Conservation (phyloP, 2,329 filamentous ascomycete genomes). For the Penicillium brasilianum region DNA sequence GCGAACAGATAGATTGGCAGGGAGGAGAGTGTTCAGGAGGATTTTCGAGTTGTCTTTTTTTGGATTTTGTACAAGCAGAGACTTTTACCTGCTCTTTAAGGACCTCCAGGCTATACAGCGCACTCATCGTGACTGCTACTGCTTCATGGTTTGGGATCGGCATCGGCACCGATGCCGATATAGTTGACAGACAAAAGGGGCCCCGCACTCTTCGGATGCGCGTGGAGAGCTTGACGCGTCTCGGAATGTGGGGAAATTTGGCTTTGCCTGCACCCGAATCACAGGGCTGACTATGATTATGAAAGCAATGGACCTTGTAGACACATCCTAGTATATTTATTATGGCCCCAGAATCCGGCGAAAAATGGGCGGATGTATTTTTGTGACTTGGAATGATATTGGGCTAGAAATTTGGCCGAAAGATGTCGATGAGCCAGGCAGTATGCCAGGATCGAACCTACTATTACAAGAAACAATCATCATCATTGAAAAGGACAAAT, state of each 20-base stretch:
- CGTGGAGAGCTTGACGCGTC: conserved; percentile 12
- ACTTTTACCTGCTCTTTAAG: neutral
- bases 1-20: neutral
- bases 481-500: too few relatives aligned
- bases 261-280: neutral
- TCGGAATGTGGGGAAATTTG: conserved; percentile 23
- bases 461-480: neutral
- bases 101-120: neutral
- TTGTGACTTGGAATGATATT: neutral
- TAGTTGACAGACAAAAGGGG: neutral
- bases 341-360: neutral
- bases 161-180: conserved; percentile 24
- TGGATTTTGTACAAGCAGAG: neutral
- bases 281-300: neutral
- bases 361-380: neutral
- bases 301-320: neutral
- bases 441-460: neutral
- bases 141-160: conserved; percentile 13
- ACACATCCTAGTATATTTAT: neutral
- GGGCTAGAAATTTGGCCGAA: neutral
- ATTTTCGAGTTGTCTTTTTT: neutral
- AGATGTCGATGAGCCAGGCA: neutral
- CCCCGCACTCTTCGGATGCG: conserved; percentile 17
- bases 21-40: neutral
- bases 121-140: neutral